Conservation (phyloP, 331 rosid genomes). For the Malus hybrid region DNA sequence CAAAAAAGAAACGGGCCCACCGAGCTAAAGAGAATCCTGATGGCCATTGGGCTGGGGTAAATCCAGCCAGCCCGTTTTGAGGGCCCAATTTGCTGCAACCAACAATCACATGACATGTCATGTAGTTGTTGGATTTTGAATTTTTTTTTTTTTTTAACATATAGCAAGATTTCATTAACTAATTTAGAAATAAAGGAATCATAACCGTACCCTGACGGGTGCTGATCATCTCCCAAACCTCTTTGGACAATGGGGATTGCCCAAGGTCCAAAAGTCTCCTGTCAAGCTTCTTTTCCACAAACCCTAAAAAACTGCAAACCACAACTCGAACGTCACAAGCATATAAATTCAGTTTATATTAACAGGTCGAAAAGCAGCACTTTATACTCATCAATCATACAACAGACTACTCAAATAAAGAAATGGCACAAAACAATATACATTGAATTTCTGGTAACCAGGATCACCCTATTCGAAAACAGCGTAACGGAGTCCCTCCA, state of each 20-base stretch:
- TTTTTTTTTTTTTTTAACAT: no score
- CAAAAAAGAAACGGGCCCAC: no score
- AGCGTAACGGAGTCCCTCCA: constrained; percentile 56
- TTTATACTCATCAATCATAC: neutral
- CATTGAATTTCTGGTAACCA: constrained; percentile 60
- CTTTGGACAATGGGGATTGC: constrained; percentile 58
- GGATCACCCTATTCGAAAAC: constrained; percentile 96
- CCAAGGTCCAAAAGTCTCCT: constrained; percentile 72
- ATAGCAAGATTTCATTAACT: neutral
- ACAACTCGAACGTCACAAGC: neutral
- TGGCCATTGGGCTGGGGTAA: no score
- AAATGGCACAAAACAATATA: neutral
- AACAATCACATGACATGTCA: no score
- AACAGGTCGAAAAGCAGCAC: neutral
- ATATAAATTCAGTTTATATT: neutral
- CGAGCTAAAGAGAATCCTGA: no score
- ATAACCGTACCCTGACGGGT: constrained; percentile 70
- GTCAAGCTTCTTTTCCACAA: constrained; percentile 95
- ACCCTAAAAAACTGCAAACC: constrained; percentile 32
- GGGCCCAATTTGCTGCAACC: no score
- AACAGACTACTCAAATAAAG: neutral
- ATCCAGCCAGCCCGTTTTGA: no score
- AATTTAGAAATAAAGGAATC: constrained; percentile 4
- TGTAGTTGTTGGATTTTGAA: no score
- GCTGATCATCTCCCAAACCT: constrained; percentile 96